These are phyloP conservation scores for Eragrostis tef DNA, from an alignment of 202 grass and related monocot genomes.

Conservation along the genomic window DNA sequence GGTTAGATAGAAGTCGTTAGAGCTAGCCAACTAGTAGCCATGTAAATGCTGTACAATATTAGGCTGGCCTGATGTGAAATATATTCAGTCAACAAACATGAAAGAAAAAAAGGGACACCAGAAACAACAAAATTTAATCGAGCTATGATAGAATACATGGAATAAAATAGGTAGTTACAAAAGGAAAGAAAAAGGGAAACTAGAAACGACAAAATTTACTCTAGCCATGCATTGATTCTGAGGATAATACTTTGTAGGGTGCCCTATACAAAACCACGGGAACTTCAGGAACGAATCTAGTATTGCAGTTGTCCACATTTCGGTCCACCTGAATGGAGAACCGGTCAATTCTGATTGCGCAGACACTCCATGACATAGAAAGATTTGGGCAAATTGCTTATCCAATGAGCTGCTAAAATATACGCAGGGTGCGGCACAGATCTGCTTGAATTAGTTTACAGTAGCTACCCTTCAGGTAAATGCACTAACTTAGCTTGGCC, in stretches of 20 bases:
- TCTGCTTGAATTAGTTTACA: neutral
- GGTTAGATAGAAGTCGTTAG: neutral
- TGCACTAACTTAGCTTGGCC: neutral
- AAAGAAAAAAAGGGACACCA: neutral
- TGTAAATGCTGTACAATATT: slow-evolving; percentile 4
- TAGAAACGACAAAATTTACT: neutral
- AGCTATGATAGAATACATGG: neutral
- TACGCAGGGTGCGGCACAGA: neutral
- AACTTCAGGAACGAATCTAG: neutral
- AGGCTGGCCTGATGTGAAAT: neutral
- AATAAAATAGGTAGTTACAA: neutral
- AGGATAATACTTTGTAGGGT: neutral
- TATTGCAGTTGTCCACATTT: neutral
- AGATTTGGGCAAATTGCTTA: neutral
- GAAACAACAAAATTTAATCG: no score
- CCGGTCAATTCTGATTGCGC: neutral
- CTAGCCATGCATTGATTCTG: neutral
- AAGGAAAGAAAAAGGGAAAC: neutral
- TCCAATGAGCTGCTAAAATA: neutral
- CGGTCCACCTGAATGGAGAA: neutral
- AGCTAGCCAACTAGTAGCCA: neutral
- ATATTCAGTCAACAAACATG: neutral
- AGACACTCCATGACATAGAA: neutral
- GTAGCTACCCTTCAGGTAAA: neutral
- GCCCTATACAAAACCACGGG: neutral